Evolutionary conservation across 306 rosid genomes (phyloP).

Genomic region (Vigna nakashimae): DNA sequence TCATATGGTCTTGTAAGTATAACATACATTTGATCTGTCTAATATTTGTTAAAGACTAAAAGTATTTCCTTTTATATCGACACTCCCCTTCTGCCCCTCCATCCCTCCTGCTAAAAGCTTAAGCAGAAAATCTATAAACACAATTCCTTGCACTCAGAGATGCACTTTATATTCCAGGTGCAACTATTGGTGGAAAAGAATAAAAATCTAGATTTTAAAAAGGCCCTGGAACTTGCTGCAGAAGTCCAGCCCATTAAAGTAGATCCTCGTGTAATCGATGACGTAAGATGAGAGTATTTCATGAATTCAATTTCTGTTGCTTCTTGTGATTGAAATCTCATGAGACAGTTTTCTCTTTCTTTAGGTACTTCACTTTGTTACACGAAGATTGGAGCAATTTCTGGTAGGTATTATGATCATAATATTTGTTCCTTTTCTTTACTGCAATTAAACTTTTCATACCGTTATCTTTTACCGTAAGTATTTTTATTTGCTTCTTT

Average conservation of each 20-base stretch:
- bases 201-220: slow-evolving; percentile 73
- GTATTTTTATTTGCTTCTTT: slow-evolving; percentile 25
- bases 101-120: not conserved
- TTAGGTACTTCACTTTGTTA: slow-evolving; percentile 84
- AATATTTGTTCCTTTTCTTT: slow-evolving; percentile 16
- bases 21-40: slow-evolving; percentile 6
- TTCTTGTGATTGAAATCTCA: slow-evolving; percentile 37
- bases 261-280: slow-evolving; percentile 58
- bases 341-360: slow-evolving; percentile 28
- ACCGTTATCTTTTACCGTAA: not conserved
- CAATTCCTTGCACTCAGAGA: slow-evolving; percentile 33
- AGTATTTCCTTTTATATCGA: too few relatives aligned
- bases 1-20: slow-evolving; percentile 93
- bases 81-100: not conserved
- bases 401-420: slow-evolving; percentile 63
- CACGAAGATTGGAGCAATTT: slow-evolving; percentile 91
- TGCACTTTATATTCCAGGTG: slow-evolving; percentile 62
- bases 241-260: slow-evolving; percentile 73
- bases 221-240: slow-evolving; percentile 85
- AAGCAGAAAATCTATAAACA: slow-evolving; percentile 35
- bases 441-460: slow-evolving; percentile 8
- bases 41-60: too few relatives aligned
- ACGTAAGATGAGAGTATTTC: slow-evolving; percentile 55
- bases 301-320: slow-evolving; percentile 11
- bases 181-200: slow-evolving; percentile 87